Evolutionary conservation across 176 grass and related monocot species (phyloP), one percentile per base, ranked within the genome.

Genomic region (Eremochloa ophiuroides): DNA sequence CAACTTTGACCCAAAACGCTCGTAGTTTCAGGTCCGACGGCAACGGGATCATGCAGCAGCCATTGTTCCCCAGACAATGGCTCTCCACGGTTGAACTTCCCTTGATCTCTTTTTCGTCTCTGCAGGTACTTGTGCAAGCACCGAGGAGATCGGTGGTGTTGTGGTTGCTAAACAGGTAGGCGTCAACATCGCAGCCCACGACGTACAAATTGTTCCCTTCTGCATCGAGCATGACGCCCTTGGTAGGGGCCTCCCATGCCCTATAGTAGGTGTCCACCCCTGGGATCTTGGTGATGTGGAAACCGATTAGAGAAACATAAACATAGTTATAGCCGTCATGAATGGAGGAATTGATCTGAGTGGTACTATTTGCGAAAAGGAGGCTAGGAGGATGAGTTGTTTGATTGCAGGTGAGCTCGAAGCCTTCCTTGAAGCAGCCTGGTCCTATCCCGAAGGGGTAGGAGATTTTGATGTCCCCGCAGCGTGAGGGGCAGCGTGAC

Each of bases 401-500:
- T 7, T 66, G 1, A 11, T 86, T 5, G 51, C 78, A 89, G 9
- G 63, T 83, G 42, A 79, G 44, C 37, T 90, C 37, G 4, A 87
- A 87, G 38, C 85, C 89, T 38, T 42, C 58, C 14, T 69, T 29
- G 69, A 87, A 84, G 61, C 85, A 91, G 33, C 69, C 80, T 0
- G 31, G 15, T 2, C 80, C 89, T 62, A 84, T 76, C 0, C 85
- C 85, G 1, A 65, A 91, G 28, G 80, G 88, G 0, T 85, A 85
- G 20, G 11, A 6, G 53, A 89, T 58, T 10, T 10, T 1, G 9
- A 77, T 16, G 2, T 4, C 14, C 3, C 87, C 82, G 17, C 87
- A 89, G 4, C 15, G 27, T 2, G 82, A 26, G 5, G 48, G 44
- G 62, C 87, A 89, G 2, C 63, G 64, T 65, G 30, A 23, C 7